Base-by-base conservation (phyloP, 1,284 basidiomycete genomes). In the Tremellales sp. region DNA sequence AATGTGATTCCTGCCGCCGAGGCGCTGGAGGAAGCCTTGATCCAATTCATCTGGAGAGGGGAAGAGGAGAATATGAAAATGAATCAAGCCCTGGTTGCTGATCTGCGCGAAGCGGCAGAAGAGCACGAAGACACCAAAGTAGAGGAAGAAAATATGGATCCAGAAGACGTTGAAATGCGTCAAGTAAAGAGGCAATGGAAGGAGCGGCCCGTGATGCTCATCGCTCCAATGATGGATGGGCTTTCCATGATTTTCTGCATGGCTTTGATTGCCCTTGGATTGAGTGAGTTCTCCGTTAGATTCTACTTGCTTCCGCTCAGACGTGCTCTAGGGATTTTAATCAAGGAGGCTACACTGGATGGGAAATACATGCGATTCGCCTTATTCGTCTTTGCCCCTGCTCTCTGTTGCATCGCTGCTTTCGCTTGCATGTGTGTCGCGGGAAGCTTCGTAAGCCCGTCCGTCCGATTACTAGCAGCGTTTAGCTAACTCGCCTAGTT, bases 21-120 rank as follows among this genome's bases (percentile, higher is more conserved):
- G 42, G 82, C 84, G 45, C 82, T 90, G 56, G 84, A 89, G 56
- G 80, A 81, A 34, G 84, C 83, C 64, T 75, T 92, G 60, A 86
- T 89, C 74, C 81, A 84, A 57, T 82, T 88, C 47, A 81, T 89
- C 34, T 89, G 87, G 87, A 35, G 74, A 36, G 58, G 54, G 6
- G 58, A 72, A 41, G 59, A 63, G 35, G 60, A 61, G 38, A 73
- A 72, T 49, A 51, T 65, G 33, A 76, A 76, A 60, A 73, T 72
- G 60, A 68, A 65, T 29, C 57, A 57, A 16, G 54, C 59, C 19
- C 61, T 61, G 34, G 48, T 51, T 24, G 44, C 67, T 45, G 65
- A 58, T 27, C 63, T 64, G 25, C 50, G 54, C 16, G 56, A 53
- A 37, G 51, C 58, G 36, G 57, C 63, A 51, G 59, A 63, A n/a